phyloP scores from a whole-genome alignment of 495 filamentous ascomycete species.

The Venustampulla echinocandica region DNA sequence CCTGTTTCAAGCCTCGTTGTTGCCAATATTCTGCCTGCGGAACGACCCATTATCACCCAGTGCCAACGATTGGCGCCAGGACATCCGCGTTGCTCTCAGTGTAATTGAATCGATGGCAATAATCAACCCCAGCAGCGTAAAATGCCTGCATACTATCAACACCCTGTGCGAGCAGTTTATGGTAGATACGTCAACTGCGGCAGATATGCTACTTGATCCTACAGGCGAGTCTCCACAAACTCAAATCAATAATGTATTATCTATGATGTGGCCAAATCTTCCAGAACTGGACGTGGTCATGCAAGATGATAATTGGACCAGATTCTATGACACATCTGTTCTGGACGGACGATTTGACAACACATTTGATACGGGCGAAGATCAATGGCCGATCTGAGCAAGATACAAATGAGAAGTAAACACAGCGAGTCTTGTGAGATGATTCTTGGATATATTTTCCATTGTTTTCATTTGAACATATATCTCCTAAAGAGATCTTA shows the following conservation, averaged over 20 bases:
- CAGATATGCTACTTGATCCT: not conserved
- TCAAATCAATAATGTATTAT: constrained; percentile 6
- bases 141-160: not conserved
- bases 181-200: not conserved
- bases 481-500: no score
- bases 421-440: no score
- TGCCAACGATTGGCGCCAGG: constrained; percentile 35
- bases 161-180: not conserved
- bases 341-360: no score
- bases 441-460: no score
- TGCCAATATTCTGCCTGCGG: constrained; percentile 41
- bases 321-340: no score
- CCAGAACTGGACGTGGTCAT: constrained; percentile 4
- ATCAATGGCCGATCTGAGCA: no score
- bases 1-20: constrained; percentile 43
- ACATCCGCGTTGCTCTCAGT: constrained; percentile 32
- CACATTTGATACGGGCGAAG: no score
- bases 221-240: constrained; percentile 6
- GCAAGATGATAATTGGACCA: constrained; percentile 4
- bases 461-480: no score
- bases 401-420: no score
- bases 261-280: constrained; percentile 10
- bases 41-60: constrained; percentile 38
- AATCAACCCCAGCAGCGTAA: not conserved
- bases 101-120: not conserved